These are phyloP conservation scores for Xylaria sp. DNA, from an alignment of 2,329 filamentous ascomycete genomes.

Conservation along the genomic window DNA sequence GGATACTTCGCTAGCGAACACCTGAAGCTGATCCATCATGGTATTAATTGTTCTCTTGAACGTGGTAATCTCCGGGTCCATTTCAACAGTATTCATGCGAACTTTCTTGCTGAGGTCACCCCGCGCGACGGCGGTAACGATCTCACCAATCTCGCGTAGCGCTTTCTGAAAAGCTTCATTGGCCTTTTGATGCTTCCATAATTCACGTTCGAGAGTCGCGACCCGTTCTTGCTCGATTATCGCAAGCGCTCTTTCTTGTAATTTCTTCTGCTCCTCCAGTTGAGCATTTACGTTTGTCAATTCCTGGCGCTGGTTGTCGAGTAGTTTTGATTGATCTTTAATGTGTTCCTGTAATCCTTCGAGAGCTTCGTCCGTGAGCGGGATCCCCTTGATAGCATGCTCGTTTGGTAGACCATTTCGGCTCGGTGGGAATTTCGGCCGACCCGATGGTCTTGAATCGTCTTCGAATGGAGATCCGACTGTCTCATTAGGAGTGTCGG, in stretches of 20 bases:
- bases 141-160: slow-evolving; percentile 93
- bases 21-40: slow-evolving; percentile 98
- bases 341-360: slow-evolving; percentile 89
- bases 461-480: slow-evolving; percentile 72
- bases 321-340: slow-evolving; percentile 91
- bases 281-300: slow-evolving; percentile 87
- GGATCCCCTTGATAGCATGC: slow-evolving; percentile 54
- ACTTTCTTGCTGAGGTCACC: slow-evolving; percentile 98
- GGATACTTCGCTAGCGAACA: slow-evolving; percentile 96
- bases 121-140: slow-evolving; percentile 94
- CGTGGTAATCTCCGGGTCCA: slow-evolving; percentile 97
- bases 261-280: slow-evolving; percentile 83
- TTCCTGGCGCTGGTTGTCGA: slow-evolving; percentile 86
- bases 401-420: slow-evolving; percentile 49
- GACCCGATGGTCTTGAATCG: slow-evolving; percentile 51
- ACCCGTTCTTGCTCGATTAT: slow-evolving; percentile 89
- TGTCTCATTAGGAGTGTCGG: slow-evolving; percentile 84
- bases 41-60: slow-evolving; percentile 99
- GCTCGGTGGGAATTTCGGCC: slow-evolving; percentile 59
- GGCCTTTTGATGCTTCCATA: slow-evolving; percentile 97
- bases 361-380: slow-evolving; percentile 83
- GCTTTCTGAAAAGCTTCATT: slow-evolving; percentile 99
- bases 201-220: slow-evolving; percentile 86
- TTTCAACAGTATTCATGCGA: slow-evolving; percentile 92
- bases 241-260: slow-evolving; percentile 83